A percentile compares a stretch with the other conserved stretches of the same genome.
These are phyloP conservation scores for Monosporozyma servazzii DNA, from an alignment of 805 yeast species.

Conservation along the genomic window DNA sequence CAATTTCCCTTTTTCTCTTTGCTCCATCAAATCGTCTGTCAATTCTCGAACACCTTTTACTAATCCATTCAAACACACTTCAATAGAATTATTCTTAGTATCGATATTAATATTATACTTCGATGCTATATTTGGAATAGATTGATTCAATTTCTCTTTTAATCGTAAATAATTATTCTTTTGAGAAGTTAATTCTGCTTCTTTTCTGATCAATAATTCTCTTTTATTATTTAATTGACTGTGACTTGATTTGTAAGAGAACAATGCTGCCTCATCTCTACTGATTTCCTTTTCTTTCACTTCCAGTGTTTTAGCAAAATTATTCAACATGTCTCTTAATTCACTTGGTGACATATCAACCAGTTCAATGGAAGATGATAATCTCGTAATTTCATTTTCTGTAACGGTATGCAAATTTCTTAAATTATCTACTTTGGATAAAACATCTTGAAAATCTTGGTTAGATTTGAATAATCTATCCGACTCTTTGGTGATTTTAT, in stretches of 20 bases:
- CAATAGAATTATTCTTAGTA: neutral
- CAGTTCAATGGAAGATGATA: slow-evolving; percentile 25
- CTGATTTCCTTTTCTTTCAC: slow-evolving; percentile 26
- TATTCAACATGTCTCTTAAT: slow-evolving; percentile 32
- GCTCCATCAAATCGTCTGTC: neutral
- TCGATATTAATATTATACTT: neutral
- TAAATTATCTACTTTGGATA: slow-evolving; percentile 54
- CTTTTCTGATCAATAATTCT: slow-evolving; percentile 35
- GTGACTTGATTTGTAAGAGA: slow-evolving; percentile 17
- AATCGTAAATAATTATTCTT: slow-evolving; percentile 1
- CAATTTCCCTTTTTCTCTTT: slow-evolving; percentile 19
- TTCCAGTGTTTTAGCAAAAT: slow-evolving; percentile 32
- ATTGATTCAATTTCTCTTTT: neutral
- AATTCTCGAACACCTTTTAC: neutral
- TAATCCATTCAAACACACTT: neutral
- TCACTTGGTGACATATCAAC: slow-evolving; percentile 30
- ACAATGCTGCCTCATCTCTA: slow-evolving; percentile 18
- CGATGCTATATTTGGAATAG: neutral
- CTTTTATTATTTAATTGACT: slow-evolving; percentile 26
- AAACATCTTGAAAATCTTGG: slow-evolving; percentile 68
- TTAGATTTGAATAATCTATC: slow-evolving; percentile 61
- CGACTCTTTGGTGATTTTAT: slow-evolving; percentile 45
- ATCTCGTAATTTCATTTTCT: slow-evolving; percentile 42
- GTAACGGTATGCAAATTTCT: slow-evolving; percentile 39
- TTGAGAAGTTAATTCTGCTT: slow-evolving; percentile 36